These are phyloP conservation scores for Fremontodendron californicum DNA, from an alignment of 345 rosid species.

Conservation along the genomic window DNA sequence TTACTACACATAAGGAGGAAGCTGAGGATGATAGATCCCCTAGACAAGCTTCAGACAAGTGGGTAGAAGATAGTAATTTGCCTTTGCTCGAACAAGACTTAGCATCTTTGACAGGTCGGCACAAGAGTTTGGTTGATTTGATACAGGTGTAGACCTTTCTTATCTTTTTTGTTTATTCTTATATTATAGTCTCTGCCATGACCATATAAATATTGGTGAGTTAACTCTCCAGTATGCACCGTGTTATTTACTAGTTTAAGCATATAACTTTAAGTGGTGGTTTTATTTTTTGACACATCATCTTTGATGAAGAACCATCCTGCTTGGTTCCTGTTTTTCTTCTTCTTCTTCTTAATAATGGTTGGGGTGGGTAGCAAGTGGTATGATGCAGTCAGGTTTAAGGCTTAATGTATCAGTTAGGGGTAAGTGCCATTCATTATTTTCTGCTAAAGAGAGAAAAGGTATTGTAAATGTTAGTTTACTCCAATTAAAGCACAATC, in stretches of 20 bases:
- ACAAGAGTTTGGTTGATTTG: constrained; percentile 83
- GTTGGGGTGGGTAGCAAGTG: neutral
- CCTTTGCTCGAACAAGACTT: constrained; percentile 26
- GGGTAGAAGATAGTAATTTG: constrained; percentile 18
- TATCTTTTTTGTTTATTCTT: neutral
- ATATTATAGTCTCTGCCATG: neutral
- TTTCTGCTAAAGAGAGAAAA: neutral
- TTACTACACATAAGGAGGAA: constrained; percentile 73
- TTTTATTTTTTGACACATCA: neutral
- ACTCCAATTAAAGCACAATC: neutral
- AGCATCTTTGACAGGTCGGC: constrained; percentile 48
- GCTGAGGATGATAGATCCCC: constrained; percentile 68
- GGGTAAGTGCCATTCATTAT: neutral
- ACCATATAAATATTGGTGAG: neutral
- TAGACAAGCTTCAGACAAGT: constrained; percentile 19
- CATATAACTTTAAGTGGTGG: too few species aligned
- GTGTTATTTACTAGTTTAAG: neutral
- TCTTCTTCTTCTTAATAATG: neutral
- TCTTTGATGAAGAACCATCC: neutral
- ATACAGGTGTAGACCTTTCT: constrained; percentile 57
- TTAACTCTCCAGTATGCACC: neutral
- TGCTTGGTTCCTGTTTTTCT: neutral
- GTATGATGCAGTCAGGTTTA: neutral
- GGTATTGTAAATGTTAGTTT: neutral
- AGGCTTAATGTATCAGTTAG: neutral